Evolutionary conservation across 2,329 filamentous ascomycete species (phyloP), one percentile per base, ranked within the genome.

Genomic region (Colletotrichum sp.): DNA sequence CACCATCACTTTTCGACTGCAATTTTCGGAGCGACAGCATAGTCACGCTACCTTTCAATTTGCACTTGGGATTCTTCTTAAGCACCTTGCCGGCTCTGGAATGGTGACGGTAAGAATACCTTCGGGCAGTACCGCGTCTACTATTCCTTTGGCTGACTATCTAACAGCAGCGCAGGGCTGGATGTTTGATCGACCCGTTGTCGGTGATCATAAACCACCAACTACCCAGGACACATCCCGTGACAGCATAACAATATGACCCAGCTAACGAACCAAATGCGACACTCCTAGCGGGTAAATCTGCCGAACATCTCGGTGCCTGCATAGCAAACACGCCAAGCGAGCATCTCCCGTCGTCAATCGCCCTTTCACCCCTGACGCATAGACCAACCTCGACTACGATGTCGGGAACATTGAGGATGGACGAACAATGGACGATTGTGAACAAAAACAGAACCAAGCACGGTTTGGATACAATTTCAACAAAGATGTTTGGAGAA

Each of bases 171-270:
- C n/a, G 44, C n/a, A 13, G 44, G n/a, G 6, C 11, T 22, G n/a
- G 3, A 13, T 22, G 44, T 52, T 22, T 22, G n/a, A 52, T 52
- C n/a, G 44, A 12, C 44, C 44, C 11, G 11, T 52, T 22, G 44
- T 22, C n/a, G 44, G 11, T 52, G 44, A 52, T 52, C 44, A 52
- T 7, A 36, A 48, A 2, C 44, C 1, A 48, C 5, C n/a, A 22
- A 22, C 6, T 4, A 22, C n/a, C n/a, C 11, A 52, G 9, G 3
- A n/a, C 44, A 22, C 6, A 22, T 22, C 6, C 11, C n/a, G 6
- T 22, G 44, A 7, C 44, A 0, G 11, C n/a, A 8, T 13, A 0
- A 22, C 11, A 22, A 22, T 5, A 52, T 11, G 6, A 3, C 8
- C n/a, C 6, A 52, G 11, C 5, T 3, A 13, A 22, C 11, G 11